phyloP scores from a whole-genome alignment of 495 filamentous ascomycete genomes.

The Sordaria brevicollis region DNA sequence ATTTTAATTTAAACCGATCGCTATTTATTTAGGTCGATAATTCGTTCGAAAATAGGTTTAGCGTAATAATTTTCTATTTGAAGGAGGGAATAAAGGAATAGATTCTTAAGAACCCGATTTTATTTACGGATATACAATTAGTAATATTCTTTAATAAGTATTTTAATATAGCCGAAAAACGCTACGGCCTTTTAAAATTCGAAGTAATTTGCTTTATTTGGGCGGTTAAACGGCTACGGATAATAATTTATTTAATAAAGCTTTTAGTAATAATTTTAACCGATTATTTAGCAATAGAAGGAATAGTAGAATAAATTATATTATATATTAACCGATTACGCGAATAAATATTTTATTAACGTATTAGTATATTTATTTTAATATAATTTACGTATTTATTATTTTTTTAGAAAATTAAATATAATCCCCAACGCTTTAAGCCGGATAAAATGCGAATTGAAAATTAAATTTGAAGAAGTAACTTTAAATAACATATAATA shows the following conservation, averaged over 20 bases:
- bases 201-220: neutral
- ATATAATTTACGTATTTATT: neutral
- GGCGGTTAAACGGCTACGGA: neutral
- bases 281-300: neutral
- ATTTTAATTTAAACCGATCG: too few relatives aligned
- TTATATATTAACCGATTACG: neutral
- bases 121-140: too few relatives aligned
- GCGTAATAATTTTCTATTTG: too few relatives aligned
- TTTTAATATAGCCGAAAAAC: neutral
- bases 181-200: too few relatives aligned
- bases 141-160: neutral
- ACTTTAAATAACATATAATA: too few relatives aligned
- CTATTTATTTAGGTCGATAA: too few relatives aligned
- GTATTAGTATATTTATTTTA: neutral
- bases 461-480: too few relatives aligned
- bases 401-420: too few relatives aligned
- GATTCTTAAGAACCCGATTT: neutral
- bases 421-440: too few relatives aligned
- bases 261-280: neutral
- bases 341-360: neutral
- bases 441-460: too few relatives aligned
- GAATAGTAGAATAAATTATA: neutral
- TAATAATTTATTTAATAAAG: neutral
- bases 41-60: too few relatives aligned
- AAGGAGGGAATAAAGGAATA: too few relatives aligned